Base-by-base conservation (phyloP, 305 asterid genomes). In the Rubia tinctorum region DNA sequence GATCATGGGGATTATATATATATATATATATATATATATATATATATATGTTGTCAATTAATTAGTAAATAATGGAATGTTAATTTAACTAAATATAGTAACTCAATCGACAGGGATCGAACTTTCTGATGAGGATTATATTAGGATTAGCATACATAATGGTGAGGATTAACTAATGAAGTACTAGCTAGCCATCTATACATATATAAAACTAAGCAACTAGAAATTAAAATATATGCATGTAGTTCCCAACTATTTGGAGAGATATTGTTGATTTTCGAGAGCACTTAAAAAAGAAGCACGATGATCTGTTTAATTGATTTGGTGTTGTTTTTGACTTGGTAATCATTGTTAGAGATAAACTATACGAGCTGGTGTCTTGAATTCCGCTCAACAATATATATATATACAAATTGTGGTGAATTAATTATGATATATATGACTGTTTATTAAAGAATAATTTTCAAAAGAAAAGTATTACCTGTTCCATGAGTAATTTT, bases 221-320 rank as follows among this genome's bases (percentile, higher is more conserved):
- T 53, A 25, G 60, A 53, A 53, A 53, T 17, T 37, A 73, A 66
- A 56, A 25, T 23, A 68, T 6, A 25, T 12, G 17, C 17, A 2
- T 6, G 39, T 3, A 34, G 39, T 27, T 68, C 73, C 78, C n/a
- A 56, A 6, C 73, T 43, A 68, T 73, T 73, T 64, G 76, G 68
- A 67, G 68, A 42, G 60, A 18, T 8, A 53, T 53, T 55, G 72
- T 67, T 34, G 34, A 58, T 39, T 39, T 37, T 40, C 45, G 25
- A 47, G 47, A 14, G 69, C 61, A 18, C 69, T 25, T 61, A 55
- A 63, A 63, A 12, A 37, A 49, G 25, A 45, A 45, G 45, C 8
- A 34, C 12, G 6, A 56, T 34, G 39, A 62, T 62, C 67, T 13
- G 67, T 2, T 27, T 27, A 27, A 25, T 39, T 60, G 64, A 8